phyloP scores from a whole-genome alignment of 345 rosid genomes.

The Ailanthus altissimus region DNA sequence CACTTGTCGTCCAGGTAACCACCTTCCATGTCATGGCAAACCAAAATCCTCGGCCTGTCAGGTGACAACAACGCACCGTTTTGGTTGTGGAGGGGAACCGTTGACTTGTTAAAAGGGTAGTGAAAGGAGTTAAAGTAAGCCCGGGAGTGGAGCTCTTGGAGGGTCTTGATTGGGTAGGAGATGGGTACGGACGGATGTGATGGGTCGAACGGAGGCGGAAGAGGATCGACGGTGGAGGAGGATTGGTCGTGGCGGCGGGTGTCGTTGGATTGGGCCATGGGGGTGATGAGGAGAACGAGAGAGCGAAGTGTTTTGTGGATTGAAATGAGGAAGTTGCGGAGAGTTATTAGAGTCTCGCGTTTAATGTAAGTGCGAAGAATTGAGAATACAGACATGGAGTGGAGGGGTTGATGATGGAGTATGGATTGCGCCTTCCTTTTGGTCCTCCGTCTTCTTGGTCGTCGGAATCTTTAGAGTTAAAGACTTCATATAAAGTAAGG shows the following conservation, averaged over 20 bases:
- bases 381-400: background rate
- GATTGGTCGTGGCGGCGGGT: constrained; percentile 19
- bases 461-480: too few relatives aligned
- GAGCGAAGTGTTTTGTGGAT: constrained; percentile 22
- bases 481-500: too few relatives aligned
- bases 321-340: constrained; percentile 33
- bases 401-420: too few relatives aligned
- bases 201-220: constrained; percentile 51
- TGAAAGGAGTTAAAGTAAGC: constrained; percentile 78
- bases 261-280: constrained; percentile 34
- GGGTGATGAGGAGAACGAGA: constrained; percentile 19
- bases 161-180: constrained; percentile 71
- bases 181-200: constrained; percentile 56
- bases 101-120: constrained; percentile 65
- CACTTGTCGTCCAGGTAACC: constrained; percentile 78
- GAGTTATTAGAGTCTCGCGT: constrained; percentile 32
- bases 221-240: constrained; percentile 23
- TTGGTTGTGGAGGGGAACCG: constrained; percentile 48
- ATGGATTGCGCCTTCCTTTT: too few relatives aligned
- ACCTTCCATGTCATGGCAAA: constrained; percentile 83
- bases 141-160: constrained; percentile 57
- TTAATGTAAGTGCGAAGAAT: constrained; percentile 24
- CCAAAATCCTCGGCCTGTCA: constrained; percentile 61
- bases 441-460: too few relatives aligned
- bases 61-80: constrained; percentile 26